Evolutionary conservation across 176 grass and related monocot genomes (phyloP).

Genomic region (Paspalum notatum): DNA sequence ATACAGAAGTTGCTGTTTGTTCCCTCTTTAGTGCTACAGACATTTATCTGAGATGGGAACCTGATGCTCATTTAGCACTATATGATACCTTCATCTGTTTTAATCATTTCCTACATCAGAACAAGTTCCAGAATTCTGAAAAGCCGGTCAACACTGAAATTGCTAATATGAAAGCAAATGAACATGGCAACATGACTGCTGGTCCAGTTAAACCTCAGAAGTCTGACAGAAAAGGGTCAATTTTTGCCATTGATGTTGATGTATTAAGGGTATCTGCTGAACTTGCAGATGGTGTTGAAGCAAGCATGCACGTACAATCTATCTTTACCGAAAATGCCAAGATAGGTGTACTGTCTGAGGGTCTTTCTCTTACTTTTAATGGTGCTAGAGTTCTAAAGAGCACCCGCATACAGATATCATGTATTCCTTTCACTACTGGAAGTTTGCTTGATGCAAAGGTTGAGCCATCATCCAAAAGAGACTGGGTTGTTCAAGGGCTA

Average conservation of each 20-base stretch:
- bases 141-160: constrained; percentile 48
- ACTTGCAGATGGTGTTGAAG: constrained; percentile 92
- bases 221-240: constrained; percentile 63
- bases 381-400: constrained; percentile 90
- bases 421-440: constrained; percentile 63
- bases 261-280: constrained; percentile 81
- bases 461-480: constrained; percentile 63
- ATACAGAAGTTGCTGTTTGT: constrained; percentile 73
- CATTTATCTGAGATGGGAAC: constrained; percentile 92
- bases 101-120: constrained; percentile 65
- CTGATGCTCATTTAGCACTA: constrained; percentile 84
- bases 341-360: constrained; percentile 92
- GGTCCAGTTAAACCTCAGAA: constrained; percentile 56
- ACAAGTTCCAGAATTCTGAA: constrained; percentile 59
- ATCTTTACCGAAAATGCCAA: constrained; percentile 98
- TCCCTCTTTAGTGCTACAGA: constrained; percentile 85
- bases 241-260: constrained; percentile 94
- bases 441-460: constrained; percentile 61
- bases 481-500: constrained; percentile 91
- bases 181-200: constrained; percentile 37
- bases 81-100: constrained; percentile 74
- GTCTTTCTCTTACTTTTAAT: constrained; percentile 86
- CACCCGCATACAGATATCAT: constrained; percentile 89
- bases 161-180: constrained; percentile 46
- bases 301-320: constrained; percentile 85